These are phyloP conservation scores for Phytophthora hybrid DNA, from an alignment of 352 stramenopile species.

Conservation along the genomic window DNA sequence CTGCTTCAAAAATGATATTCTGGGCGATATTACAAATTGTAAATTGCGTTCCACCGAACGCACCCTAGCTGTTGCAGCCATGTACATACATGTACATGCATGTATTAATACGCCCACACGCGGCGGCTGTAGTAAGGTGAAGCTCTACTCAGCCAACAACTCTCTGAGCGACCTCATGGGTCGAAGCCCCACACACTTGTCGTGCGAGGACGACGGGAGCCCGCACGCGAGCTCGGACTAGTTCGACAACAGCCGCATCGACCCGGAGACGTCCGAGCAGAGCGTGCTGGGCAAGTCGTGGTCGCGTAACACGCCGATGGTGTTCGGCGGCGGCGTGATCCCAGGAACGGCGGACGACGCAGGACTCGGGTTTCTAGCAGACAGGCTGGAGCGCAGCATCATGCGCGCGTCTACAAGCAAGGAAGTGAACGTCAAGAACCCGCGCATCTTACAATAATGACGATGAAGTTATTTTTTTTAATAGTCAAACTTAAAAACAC, in stretches of 20 bases:
- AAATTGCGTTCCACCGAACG: too few species aligned
- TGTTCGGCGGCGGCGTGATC: constrained; percentile 41
- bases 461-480: too few species aligned
- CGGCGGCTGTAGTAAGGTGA: too few species aligned
- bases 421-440: constrained; percentile 35
- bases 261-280: constrained; percentile 28
- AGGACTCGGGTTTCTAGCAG: constrained; percentile 43
- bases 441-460: constrained; percentile 44
- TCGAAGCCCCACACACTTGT: constrained; percentile 31
- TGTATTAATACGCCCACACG: too few species aligned
- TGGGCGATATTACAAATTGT: too few species aligned
- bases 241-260: constrained; percentile 25
- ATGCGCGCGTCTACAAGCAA: constrained; percentile 35
- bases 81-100: too few species aligned
- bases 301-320: constrained; percentile 30
- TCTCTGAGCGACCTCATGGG: constrained; percentile 36
- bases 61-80: too few species aligned
- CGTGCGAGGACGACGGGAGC: constrained; percentile 27
- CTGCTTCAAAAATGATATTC: too few species aligned
- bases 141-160: constrained; percentile 43
- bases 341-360: constrained; percentile 44
- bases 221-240: constrained; percentile 24
- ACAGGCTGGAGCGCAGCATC: constrained; percentile 37
- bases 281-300: constrained; percentile 40
- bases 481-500: too few species aligned